Base-by-base conservation (phyloP, 2,329 filamentous ascomycete genomes). In the Chaetomiaceae sp. region DNA sequence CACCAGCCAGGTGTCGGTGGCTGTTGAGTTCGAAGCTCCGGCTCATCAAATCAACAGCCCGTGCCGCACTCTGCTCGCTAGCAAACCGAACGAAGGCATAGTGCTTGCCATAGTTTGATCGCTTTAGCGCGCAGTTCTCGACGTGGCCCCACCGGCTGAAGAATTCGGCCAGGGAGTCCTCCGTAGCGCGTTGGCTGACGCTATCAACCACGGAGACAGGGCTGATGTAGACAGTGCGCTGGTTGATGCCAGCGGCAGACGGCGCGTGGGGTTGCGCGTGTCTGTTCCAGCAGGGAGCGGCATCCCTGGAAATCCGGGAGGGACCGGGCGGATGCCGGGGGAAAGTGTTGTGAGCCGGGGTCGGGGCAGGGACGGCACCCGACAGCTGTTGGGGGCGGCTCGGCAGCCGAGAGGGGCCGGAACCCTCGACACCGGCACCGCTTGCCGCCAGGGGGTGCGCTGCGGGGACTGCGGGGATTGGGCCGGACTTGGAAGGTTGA, bases 321-420 rank as follows among this genome's bases (percentile, higher is more conserved):
- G n/a, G n/a, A n/a, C n/a, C n/a, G n/a, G n/a, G n/a, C n/a, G n/a
- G n/a, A n/a, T n/a, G n/a, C n/a, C n/a, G n/a, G n/a, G n/a, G n/a
- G n/a, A n/a, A n/a, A n/a, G n/a, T n/a, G n/a, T n/a, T n/a, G n/a
- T n/a, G n/a, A n/a, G n/a, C n/a, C n/a, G n/a, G n/a, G n/a, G 16
- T 37, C 9, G 34, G 18, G 16, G 8, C 18, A 21, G 16, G 18
- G 5, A 10, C 34, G 34, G 34, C 10, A 21, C 9, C 6, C 18
- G 16, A 3, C 3, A 11, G 14, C 21, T 38, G 32, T 6, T 25
- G 32, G 6, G 36, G 18, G 10, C 25, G 34, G 18, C 16, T 47
- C 3, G 58, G 58, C 25, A 58, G 25, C 10, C 58, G 53, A 7
- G 58, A 60, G 1, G 58, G 58, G 2, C 58, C 58, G 1, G 45